phyloP scores from a whole-genome alignment of 2,329 filamentous ascomycete genomes.

The Magnaporthiopsis incrustans region DNA sequence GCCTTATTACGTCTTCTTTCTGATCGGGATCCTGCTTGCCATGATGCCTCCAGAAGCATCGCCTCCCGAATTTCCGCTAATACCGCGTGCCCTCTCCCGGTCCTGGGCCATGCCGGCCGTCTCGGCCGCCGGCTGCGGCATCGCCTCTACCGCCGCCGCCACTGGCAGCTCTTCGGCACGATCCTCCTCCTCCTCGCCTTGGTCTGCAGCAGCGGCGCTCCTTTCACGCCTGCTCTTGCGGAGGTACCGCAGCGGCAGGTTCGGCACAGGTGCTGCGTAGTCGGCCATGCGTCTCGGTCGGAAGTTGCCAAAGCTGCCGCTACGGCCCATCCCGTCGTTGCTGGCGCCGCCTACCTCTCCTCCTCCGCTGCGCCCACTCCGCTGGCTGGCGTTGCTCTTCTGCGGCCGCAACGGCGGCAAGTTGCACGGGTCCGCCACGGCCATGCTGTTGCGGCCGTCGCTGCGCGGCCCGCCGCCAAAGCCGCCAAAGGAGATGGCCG shows the following conservation, averaged over 20 bases:
- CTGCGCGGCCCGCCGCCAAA: not conserved
- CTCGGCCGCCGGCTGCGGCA: too few relatives aligned
- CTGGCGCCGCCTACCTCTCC: not conserved
- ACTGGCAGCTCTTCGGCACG: too few relatives aligned
- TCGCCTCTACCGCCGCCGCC: too few relatives aligned
- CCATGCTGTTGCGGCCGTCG: too few relatives aligned
- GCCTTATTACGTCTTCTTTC: not conserved
- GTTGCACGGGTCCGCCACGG: too few relatives aligned
- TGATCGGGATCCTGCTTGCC: not conserved
- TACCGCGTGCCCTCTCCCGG: too few relatives aligned
- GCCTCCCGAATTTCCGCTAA: too few relatives aligned
- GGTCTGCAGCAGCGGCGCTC: not conserved
- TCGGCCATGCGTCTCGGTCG: not conserved
- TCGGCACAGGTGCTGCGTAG: not conserved
- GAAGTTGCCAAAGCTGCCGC: not conserved
- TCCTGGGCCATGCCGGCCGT: too few relatives aligned
- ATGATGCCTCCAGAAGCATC: not conserved
- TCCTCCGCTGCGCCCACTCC: not conserved
- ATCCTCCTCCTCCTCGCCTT: not conserved
- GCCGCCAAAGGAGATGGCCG: conserved; percentile 1
- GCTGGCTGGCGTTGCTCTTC: too few relatives aligned
- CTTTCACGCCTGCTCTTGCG: not conserved
- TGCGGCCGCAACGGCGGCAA: too few relatives aligned
- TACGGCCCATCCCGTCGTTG: not conserved
- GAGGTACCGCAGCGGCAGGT: conserved; percentile 4